These are phyloP conservation scores for Coemansia sp. DNA, from an alignment of 192 early-diverging fungal species.

Conservation along the genomic window DNA sequence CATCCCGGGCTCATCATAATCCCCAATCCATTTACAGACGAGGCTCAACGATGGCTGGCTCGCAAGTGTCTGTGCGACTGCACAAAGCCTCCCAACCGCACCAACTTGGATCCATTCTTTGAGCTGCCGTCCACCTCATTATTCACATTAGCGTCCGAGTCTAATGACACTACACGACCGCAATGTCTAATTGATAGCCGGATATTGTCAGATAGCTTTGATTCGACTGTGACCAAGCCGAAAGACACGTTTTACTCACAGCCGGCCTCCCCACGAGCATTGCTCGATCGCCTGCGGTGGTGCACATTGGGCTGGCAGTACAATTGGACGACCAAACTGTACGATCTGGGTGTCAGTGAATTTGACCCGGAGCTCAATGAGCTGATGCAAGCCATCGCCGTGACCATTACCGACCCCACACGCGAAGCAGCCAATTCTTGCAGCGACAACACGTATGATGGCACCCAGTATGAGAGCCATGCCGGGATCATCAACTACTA, in stretches of 20 bases:
- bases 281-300: conserved; percentile 62
- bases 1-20: conserved; percentile 77
- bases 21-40: conserved; percentile 70
- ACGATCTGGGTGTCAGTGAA: conserved; percentile 54
- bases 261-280: conserved; percentile 14
- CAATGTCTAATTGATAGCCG: conserved; percentile 43
- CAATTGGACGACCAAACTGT: conserved; percentile 79
- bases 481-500: conserved; percentile 97
- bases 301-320: conserved; percentile 77
- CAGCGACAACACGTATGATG: conserved; percentile 59
- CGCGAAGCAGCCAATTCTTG: background rate
- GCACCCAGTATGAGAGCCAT: conserved; percentile 65
- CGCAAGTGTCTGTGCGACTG: conserved; percentile 76
- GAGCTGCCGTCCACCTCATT: conserved; percentile 60
- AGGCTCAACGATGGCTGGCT: conserved; percentile 69
- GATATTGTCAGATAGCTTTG: conserved; percentile 33
- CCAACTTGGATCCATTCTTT: conserved; percentile 90
- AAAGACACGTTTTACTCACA: conserved; percentile 29
- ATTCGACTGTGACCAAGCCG: conserved; percentile 29
- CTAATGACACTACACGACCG: conserved; percentile 23
- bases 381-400: conserved; percentile 67
- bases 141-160: conserved; percentile 20
- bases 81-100: conserved; percentile 73
- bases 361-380: conserved; percentile 69
- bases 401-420: conserved; percentile 56